These are phyloP conservation scores for Lineolata rhizophorae DNA, from an alignment of 495 filamentous ascomycete genomes.

Conservation along the genomic window DNA sequence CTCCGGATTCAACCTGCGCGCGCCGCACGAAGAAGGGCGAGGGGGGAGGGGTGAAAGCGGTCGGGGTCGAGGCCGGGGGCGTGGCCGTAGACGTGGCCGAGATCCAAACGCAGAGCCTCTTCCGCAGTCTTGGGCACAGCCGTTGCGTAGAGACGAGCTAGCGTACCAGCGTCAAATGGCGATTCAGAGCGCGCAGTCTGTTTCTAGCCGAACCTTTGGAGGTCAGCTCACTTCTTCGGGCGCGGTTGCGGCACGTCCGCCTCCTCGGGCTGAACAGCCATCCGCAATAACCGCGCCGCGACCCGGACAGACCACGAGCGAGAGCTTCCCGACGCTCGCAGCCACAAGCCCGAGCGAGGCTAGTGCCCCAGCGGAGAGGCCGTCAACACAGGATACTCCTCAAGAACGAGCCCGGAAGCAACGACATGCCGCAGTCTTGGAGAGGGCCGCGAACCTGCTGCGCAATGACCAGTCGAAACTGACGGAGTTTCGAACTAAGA, in stretches of 20 bases:
- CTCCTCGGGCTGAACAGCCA: slow-evolving; percentile 8
- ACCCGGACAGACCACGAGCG: too few species aligned
- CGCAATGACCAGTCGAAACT: slow-evolving; percentile 52
- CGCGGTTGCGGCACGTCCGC: slow-evolving; percentile 24
- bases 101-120: slow-evolving; percentile 62
- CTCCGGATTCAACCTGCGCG: slow-evolving; percentile 58
- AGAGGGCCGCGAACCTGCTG: slow-evolving; percentile 62
- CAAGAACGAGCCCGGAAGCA: slow-evolving; percentile 62
- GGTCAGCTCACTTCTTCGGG: slow-evolving; percentile 45
- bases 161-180: slow-evolving; percentile 88
- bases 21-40: slow-evolving; percentile 41
- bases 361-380: too few species aligned
- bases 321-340: too few species aligned
- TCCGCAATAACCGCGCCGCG: too few species aligned
- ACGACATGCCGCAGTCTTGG: slow-evolving; percentile 59
- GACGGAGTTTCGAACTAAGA: slow-evolving; percentile 46
- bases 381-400: slow-evolving; percentile 24
- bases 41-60: slow-evolving; percentile 25
- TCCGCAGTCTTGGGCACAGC: slow-evolving; percentile 59
- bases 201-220: slow-evolving; percentile 58
- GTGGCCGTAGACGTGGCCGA: slow-evolving; percentile 42
- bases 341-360: too few species aligned
- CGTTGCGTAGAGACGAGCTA: slow-evolving; percentile 64
- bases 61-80: slow-evolving; percentile 34
- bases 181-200: slow-evolving; percentile 65